phyloP scores from a whole-genome alignment of 495 filamentous ascomycete species.

The Trichoderma gamsii region DNA sequence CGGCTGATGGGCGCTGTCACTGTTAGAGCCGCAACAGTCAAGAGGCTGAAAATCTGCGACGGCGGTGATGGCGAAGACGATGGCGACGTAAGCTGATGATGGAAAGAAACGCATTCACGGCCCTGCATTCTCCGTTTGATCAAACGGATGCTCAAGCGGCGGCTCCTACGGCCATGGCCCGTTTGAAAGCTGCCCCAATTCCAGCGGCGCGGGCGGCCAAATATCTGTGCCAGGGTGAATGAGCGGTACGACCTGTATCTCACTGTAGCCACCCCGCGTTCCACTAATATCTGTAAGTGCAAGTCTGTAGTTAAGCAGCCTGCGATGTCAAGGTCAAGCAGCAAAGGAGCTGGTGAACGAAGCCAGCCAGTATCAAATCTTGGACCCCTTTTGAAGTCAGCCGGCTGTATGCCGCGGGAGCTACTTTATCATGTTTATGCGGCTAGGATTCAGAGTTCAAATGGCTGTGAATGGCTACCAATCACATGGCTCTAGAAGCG shows the following conservation, averaged over 20 bases:
- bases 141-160: not conserved
- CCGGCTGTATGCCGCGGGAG: not conserved
- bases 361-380: not conserved
- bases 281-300: not conserved
- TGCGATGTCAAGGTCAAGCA: not conserved
- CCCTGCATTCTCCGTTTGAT: too few species aligned
- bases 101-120: not conserved
- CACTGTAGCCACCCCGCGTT: not conserved
- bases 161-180: not conserved
- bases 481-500: slow-evolving; percentile 9
- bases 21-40: not conserved
- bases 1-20: not conserved
- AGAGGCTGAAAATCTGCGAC: too few species aligned
- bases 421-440: slow-evolving; percentile 5
- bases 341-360: not conserved
- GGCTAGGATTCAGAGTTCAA: not conserved
- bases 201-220: slow-evolving; percentile 11
- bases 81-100: not conserved
- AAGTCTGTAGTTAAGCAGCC: not conserved
- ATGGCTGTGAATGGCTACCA: slow-evolving; percentile 11
- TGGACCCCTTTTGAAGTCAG: not conserved
- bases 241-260: not conserved
- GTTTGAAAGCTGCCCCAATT: slow-evolving; percentile 3
- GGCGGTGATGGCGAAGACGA: not conserved
- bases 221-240: not conserved